Percentiles rank a stretch among this genome's conserved stretches.
phyloP scores from a whole-genome alignment of 2,329 filamentous ascomycete species.

The Pseudopithomyces maydicus region DNA sequence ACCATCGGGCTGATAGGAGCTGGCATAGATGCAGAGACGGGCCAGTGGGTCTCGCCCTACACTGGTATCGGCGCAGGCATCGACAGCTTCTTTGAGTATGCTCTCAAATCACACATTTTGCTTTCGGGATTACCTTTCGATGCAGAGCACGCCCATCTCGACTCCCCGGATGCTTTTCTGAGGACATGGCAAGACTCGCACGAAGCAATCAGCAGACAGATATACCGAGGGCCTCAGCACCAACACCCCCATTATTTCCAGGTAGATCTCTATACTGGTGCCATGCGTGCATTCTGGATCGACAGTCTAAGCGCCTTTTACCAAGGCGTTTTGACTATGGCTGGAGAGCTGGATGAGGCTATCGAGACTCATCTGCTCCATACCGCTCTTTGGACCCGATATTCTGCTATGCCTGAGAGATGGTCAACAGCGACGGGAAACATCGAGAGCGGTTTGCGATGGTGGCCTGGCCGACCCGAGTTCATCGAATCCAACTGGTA shows the following conservation, averaged over 20 bases:
- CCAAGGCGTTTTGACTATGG: conserved; percentile 82
- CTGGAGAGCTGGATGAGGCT: conserved; percentile 89
- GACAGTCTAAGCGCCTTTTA: conserved; percentile 97
- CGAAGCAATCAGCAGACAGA: conserved; percentile 82
- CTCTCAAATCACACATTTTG: conserved; percentile 89
- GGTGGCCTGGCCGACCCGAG: conserved; percentile 95
- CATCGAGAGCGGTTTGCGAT: conserved; percentile 84
- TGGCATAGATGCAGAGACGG: conserved; percentile 89
- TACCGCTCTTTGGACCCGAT: conserved; percentile 92
- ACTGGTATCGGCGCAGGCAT: conserved; percentile 96
- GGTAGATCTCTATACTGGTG: conserved; percentile 85
- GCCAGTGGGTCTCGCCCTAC: conserved; percentile 84
- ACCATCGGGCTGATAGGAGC: conserved; percentile 86
- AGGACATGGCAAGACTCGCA: conserved; percentile 85
- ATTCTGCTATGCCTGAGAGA: conserved; percentile 89
- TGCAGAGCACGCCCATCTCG: conserved; percentile 60
- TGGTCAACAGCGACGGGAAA: conserved; percentile 87
- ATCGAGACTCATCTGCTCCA: conserved; percentile 88
- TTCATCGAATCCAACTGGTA: conserved; percentile 98
- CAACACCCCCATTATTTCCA: conserved; percentile 94
- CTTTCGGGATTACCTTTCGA: conserved; percentile 70
- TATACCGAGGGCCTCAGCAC: conserved; percentile 76
- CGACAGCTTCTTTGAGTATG: conserved; percentile 98
- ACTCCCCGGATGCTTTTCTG: conserved; percentile 77
- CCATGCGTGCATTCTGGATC: conserved; percentile 89